Percentiles rank a stretch among this genome's conserved stretches.
These are phyloP conservation scores for Exophiala oligosperma DNA, from an alignment of 2,329 filamentous ascomycete species.

Conservation along the genomic window DNA sequence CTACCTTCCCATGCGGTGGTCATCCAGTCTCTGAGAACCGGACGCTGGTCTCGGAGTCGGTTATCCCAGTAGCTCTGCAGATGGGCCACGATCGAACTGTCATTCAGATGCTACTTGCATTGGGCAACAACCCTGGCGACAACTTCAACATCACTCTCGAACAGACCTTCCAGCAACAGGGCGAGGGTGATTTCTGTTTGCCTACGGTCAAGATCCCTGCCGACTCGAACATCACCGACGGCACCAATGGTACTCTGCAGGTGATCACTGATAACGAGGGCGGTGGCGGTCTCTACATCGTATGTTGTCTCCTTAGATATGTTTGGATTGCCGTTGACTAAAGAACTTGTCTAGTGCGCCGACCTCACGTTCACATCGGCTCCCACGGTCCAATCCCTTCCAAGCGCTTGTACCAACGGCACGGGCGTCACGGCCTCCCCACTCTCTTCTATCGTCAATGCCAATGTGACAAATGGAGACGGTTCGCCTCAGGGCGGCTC, in stretches of 20 bases:
- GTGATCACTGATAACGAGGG: constrained; percentile 64
- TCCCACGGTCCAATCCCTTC: constrained; percentile 29
- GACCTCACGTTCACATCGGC: constrained; percentile 16
- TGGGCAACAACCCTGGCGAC: constrained; percentile 53
- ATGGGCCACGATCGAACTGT: constrained; percentile 55
- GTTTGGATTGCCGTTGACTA: constrained; percentile 54
- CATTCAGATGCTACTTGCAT: constrained; percentile 54
- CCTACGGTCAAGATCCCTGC: constrained; percentile 48
- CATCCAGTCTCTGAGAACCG: constrained; percentile 45
- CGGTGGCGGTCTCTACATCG: constrained; percentile 66
- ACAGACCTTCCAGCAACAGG: constrained; percentile 59
- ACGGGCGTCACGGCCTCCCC: constrained; percentile 53
- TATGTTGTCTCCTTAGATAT: constrained; percentile 49
- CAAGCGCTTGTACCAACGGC: constrained; percentile 58
- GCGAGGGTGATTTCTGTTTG: constrained; percentile 67
- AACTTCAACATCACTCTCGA: constrained; percentile 70
- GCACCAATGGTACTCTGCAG: constrained; percentile 66
- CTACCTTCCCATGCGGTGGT: constrained; percentile 52
- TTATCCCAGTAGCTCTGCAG: constrained; percentile 51
- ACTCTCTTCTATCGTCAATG: constrained; percentile 49
- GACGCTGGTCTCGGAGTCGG: constrained; percentile 49
- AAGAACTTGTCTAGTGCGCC: constrained; percentile 42
- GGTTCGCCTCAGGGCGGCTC: constrained; percentile 35
- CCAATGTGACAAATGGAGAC: constrained; percentile 44
- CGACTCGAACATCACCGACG: constrained; percentile 52